phyloP scores from a whole-genome alignment of 371 early-diverging fungal genomes.

The Apophysomyces ossiformis region DNA sequence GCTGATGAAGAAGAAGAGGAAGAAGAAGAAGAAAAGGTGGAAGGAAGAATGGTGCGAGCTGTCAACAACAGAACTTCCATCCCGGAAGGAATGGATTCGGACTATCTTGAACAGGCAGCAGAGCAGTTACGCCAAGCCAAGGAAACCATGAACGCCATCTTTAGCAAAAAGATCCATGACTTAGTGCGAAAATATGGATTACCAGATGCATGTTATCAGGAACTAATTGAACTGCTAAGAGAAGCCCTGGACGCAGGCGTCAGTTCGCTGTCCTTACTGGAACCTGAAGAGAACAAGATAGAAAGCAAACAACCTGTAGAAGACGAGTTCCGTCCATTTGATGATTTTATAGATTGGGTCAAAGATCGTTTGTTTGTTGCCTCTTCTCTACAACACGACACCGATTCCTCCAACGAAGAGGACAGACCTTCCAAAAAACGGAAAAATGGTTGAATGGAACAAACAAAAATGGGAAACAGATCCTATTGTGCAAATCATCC shows the following conservation, averaged over 20 bases:
- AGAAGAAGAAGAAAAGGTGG: neutral
- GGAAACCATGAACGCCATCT: neutral
- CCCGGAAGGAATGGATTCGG: neutral
- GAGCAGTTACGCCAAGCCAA: neutral
- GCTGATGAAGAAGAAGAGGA: neutral
- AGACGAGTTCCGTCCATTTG: neutral
- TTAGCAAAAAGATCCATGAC: neutral
- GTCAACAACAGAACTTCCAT: neutral
- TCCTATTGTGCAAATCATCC: neutral
- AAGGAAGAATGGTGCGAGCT: neutral
- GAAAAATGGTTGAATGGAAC: too few relatives aligned
- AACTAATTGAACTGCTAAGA: neutral
- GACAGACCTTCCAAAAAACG: too few relatives aligned
- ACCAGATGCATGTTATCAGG: neutral
- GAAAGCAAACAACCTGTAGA: neutral
- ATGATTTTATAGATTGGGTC: neutral
- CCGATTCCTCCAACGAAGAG: too few relatives aligned
- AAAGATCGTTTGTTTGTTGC: neutral
- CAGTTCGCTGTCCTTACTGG: slow-evolving; percentile 1
- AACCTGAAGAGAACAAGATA: neutral
- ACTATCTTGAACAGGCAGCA: neutral
- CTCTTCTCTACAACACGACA: too few relatives aligned
- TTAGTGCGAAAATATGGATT: neutral
- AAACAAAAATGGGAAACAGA: neutral
- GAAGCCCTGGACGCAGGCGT: neutral